Conservation (phyloP, 352 stramenopile genomes). For the Thalassiosira ordinaria region DNA sequence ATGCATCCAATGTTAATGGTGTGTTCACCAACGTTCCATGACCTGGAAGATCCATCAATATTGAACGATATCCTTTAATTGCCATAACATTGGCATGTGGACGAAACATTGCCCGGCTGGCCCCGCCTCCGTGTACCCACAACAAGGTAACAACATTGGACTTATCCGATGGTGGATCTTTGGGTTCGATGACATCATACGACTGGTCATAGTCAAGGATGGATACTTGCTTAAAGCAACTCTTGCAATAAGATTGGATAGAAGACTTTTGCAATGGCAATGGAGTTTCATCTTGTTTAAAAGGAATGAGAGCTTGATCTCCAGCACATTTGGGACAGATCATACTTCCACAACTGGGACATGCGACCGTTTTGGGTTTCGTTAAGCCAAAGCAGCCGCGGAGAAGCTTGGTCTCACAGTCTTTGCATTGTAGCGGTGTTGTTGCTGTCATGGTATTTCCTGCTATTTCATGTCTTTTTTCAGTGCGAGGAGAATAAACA, state of each 20-base stretch:
- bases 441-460: neutral
- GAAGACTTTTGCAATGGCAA: conserved; percentile 40
- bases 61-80: conserved; percentile 51
- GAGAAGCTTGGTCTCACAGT: conserved; percentile 18
- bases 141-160: conserved; percentile 48
- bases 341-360: conserved; percentile 15
- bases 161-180: neutral
- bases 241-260: conserved; percentile 46
- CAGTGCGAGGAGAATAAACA: no score
- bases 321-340: conserved; percentile 33
- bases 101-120: conserved; percentile 45
- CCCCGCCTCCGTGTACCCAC: conserved; percentile 55
- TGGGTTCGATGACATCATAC: conserved; percentile 59
- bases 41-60: conserved; percentile 65
- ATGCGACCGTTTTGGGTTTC: neutral
- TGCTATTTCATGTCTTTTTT: no score
- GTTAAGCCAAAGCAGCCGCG: conserved; percentile 22
- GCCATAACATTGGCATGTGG: conserved; percentile 44
- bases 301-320: conserved; percentile 45
- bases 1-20: conserved; percentile 54
- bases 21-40: conserved; percentile 62
- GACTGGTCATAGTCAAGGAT: conserved; percentile 55
- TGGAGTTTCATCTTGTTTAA: conserved; percentile 14
- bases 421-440: conserved; percentile 23
- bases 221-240: conserved; percentile 61